Base-by-base conservation (phyloP, 2,329 filamentous ascomycete species). In the Didymella glomerata region DNA sequence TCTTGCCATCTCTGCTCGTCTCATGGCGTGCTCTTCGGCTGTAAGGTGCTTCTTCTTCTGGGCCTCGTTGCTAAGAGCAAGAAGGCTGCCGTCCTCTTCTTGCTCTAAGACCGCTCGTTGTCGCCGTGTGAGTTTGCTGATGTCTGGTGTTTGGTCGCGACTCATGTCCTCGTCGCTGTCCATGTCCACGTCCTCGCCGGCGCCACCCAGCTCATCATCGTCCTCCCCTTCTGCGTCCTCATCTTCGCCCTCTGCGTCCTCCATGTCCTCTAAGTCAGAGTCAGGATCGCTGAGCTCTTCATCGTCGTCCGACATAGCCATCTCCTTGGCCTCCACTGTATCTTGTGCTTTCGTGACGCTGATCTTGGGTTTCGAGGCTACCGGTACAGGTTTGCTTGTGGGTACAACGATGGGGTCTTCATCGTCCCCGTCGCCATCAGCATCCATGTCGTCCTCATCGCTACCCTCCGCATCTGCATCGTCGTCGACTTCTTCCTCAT, bases 21-120 rank as follows among this genome's bases (percentile, higher is more conserved):
- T 84, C 85, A 90, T 90, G 46, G 87, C 87, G 70, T 90, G 87
- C 70, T 92, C 89, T 72, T 90, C 89, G 0, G 87, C 88, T 0
- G 89, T 90, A 48, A 91, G 79, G 66, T 90, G 86, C 69, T 91
- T 90, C 77, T 90, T 89, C 72, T 88, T 85, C 77, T 89, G 87
- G n/a, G 87, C 87, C 74, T 89, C 87, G 78, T 88, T 88, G 9
- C 85, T 85, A 9, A 88, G 77, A 48, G 76, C 79, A 76, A 82
- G 82, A 67, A 80, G 78, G 60, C 62, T 81, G 45, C 70, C 81
- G 63, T 77, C 83, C 51, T 69, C 82, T 49, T 88, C 82, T 51
- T 69, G 82, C 49, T 87, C 82, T 40, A 84, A 78, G 52, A 82
- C 82, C 2, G 86, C 86, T 54, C 88, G 80, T 77, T 92, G 89